Conservation (phyloP, 2,329 filamentous ascomycete genomes). For the Aureobasidium zeae region DNA sequence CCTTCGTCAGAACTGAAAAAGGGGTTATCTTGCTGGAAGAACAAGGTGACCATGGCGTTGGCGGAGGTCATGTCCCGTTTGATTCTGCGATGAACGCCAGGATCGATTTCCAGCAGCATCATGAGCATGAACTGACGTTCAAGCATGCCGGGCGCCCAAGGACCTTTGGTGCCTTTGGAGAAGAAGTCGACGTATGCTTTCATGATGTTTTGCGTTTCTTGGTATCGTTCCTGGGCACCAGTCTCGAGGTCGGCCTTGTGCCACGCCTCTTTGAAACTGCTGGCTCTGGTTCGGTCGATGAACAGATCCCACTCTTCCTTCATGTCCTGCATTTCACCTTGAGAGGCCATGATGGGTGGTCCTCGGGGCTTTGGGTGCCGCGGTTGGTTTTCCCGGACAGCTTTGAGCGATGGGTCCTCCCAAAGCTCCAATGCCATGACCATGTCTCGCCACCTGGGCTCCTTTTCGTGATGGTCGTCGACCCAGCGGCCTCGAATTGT, state of each 20-base stretch:
- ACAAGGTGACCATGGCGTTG: constrained; percentile 31
- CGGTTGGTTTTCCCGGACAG: not conserved
- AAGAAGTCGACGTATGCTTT: constrained; percentile 15
- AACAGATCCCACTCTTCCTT: constrained; percentile 12
- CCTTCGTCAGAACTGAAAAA: constrained; percentile 33
- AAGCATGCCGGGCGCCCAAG: constrained; percentile 10
- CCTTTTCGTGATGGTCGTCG: constrained; percentile 7
- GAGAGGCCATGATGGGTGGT: not conserved
- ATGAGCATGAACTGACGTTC: constrained; percentile 18
- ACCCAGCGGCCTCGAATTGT: constrained; percentile 13
- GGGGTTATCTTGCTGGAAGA: constrained; percentile 28
- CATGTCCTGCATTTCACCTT: constrained; percentile 13
- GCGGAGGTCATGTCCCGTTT: constrained; percentile 33
- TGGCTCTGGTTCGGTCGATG: constrained; percentile 24
- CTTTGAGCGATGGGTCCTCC: not conserved
- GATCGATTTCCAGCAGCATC: constrained; percentile 22
- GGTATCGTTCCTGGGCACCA: constrained; percentile 31
- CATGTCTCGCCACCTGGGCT: constrained; percentile 9
- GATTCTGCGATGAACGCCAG: constrained; percentile 30
- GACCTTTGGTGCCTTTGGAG: constrained; percentile 4
- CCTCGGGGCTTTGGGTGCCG: not conserved
- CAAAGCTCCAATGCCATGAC: constrained; percentile 11
- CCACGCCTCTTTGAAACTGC: constrained; percentile 35
- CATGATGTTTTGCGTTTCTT: constrained; percentile 32
- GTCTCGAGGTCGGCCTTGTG: constrained; percentile 38